These are phyloP conservation scores for Tillandsia leiboldiana DNA, from an alignment of 176 grass and related monocot genomes.

Conservation along the genomic window DNA sequence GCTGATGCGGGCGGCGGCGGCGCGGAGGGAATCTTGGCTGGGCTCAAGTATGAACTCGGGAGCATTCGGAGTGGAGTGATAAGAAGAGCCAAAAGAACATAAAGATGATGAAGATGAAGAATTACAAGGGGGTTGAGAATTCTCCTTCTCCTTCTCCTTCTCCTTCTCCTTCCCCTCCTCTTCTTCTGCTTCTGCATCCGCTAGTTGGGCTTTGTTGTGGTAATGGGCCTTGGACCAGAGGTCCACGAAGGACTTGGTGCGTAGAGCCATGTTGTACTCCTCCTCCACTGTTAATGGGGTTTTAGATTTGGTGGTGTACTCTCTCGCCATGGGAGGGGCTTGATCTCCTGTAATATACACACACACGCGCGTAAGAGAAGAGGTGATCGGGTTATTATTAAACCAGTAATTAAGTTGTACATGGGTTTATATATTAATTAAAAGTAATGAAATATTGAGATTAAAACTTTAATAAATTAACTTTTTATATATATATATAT, in stretches of 20 bases:
- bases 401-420: too few relatives aligned
- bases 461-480: too few relatives aligned
- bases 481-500: too few relatives aligned
- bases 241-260: slow-evolving; percentile 68
- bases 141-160: not conserved
- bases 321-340: not conserved
- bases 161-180: not conserved
- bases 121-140: too few relatives aligned
- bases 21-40: slow-evolving; percentile 33
- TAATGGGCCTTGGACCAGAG: slow-evolving; percentile 70
- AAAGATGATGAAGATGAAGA: not conserved
- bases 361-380: too few relatives aligned
- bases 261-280: slow-evolving; percentile 65
- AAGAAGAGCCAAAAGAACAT: slow-evolving; percentile 29
- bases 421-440: too few relatives aligned
- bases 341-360: too few relatives aligned
- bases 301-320: not conserved
- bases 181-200: not conserved
- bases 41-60: slow-evolving; percentile 46
- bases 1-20: not conserved
- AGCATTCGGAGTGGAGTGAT: slow-evolving; percentile 15
- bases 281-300: slow-evolving; percentile 44
- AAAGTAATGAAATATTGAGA: too few relatives aligned
- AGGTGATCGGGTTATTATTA: too few relatives aligned
- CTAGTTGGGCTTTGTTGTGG: slow-evolving; percentile 16